phyloP scores from a whole-genome alignment of 106 monocot genomes.

The Alisma plantagoaquatica region DNA sequence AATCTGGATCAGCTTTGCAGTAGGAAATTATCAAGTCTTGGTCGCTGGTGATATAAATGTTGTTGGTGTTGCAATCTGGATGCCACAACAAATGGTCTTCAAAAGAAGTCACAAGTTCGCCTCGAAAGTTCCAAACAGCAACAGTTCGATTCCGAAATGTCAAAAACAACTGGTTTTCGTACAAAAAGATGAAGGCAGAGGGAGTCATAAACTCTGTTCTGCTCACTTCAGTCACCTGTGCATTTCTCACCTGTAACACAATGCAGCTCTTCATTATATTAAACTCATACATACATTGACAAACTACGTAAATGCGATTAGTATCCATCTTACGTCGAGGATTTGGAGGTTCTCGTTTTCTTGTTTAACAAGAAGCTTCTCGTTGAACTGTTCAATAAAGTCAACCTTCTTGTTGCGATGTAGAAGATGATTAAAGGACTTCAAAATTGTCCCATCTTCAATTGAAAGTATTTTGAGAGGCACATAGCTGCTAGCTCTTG shows the following conservation, averaged over 20 bases:
- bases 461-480: slow-evolving; percentile 81
- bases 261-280: too few species aligned
- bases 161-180: slow-evolving; percentile 73
- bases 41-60: slow-evolving; percentile 73
- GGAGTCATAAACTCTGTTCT: slow-evolving; percentile 70
- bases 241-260: slow-evolving; percentile 41
- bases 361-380: slow-evolving; percentile 85
- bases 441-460: slow-evolving; percentile 73
- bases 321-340: slow-evolving; percentile 68
- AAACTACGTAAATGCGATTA: too few species aligned
- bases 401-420: slow-evolving; percentile 74
- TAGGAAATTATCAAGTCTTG: slow-evolving; percentile 82
- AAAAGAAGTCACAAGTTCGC: slow-evolving; percentile 74
- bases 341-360: slow-evolving; percentile 83
- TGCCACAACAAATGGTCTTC: slow-evolving; percentile 84
- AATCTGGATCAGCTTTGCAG: slow-evolving; percentile 54
- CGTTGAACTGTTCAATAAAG: slow-evolving; percentile 83
- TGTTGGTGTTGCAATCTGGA: slow-evolving; percentile 84
- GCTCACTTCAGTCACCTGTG: slow-evolving; percentile 59
- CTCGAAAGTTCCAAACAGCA: slow-evolving; percentile 80
- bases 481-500: slow-evolving; percentile 45
- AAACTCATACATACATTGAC: too few species aligned
- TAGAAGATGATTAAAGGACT: slow-evolving; percentile 71
- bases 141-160: slow-evolving; percentile 70
- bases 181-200: slow-evolving; percentile 79